Evolutionary conservation across 257 asterid species (phyloP), one percentile per base, ranked within the genome.

Genomic region (Avicennia marina): DNA sequence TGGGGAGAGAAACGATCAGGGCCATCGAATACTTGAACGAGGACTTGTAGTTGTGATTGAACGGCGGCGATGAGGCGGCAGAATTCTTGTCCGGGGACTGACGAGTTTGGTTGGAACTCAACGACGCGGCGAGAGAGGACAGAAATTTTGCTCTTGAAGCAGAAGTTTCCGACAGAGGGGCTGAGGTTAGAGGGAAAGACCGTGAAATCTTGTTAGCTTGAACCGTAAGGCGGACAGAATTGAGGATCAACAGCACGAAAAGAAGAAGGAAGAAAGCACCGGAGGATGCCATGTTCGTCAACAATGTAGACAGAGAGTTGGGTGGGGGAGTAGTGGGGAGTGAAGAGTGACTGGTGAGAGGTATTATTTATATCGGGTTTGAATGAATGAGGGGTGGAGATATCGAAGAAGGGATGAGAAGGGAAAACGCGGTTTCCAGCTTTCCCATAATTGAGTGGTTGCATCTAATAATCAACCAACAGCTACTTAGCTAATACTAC

Each of bases 1-100:
- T 87, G 0, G 91, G 96, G 33, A 87, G 88, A n/a, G 94, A 75
- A 26, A 87, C 84, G 11, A 84, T 71, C 54, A 87, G 78, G 36
- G 96, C 98, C 94, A 82, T 80, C 16, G 98, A 78, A 53, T 87
- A 87, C 61, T 73, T 78, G 72, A 84, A 80, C 0, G 77, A 40
- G 1, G 90, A 68, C 20, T 62, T 75, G 64, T 71, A 87, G 49
- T 41, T 65, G 68, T 59, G 78, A 2, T 2, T 20, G 65, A 68
- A 77, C 33, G 79, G 68, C 62, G 76, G 55, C 0, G 78, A 29
- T 8, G 83, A 15, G 2, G 62, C 19, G 1, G 39, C 50, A 1
- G 21, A 20, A 53, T 16, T 55, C 33, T 29, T 60, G 17, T 18
- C 41, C 49, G 19, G 56, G 51, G 34, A 11, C 22, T 53, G 5